Percentiles rank a stretch among this genome's conserved stretches.
Evolutionary conservation across 345 rosid species (phyloP).

Genomic region (Eucalyptus albens): DNA sequence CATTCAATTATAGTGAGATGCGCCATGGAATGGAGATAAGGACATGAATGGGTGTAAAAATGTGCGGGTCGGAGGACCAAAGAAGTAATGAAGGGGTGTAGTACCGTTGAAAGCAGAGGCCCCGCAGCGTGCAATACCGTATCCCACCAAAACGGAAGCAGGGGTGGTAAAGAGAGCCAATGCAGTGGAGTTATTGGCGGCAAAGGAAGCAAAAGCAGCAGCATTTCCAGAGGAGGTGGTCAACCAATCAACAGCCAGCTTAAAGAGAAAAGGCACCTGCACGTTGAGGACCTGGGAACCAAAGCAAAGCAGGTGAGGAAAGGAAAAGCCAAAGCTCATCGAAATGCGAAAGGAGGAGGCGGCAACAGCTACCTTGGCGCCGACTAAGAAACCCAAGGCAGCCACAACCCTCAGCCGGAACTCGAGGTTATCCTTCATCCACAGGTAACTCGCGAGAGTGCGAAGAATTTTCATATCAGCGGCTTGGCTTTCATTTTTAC

Average conservation of each 20-base stretch:
- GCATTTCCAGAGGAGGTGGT: slow-evolving; percentile 44
- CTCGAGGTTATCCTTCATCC: slow-evolving; percentile 84
- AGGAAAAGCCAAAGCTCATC: neutral
- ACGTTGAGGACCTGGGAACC: slow-evolving; percentile 32
- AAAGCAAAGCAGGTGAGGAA: neutral
- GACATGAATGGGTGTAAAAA: neutral
- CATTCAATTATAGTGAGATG: neutral
- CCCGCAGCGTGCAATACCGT: slow-evolving; percentile 80
- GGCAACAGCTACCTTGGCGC: slow-evolving; percentile 45
- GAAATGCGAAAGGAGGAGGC: neutral
- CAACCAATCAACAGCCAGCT: slow-evolving; percentile 91
- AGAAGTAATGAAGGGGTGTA: neutral
- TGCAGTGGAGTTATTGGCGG: slow-evolving; percentile 49
- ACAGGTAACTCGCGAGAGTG: slow-evolving; percentile 65
- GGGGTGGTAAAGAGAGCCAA: slow-evolving; percentile 75
- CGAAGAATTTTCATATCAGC: slow-evolving; percentile 70
- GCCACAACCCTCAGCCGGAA: slow-evolving; percentile 72
- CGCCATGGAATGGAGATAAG: neutral
- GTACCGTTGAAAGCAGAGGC: slow-evolving; percentile 90
- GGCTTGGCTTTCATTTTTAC: neutral
- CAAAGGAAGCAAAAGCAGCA: slow-evolving; percentile 35
- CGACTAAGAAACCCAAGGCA: slow-evolving; percentile 80
- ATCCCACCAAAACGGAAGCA: slow-evolving; percentile 72
- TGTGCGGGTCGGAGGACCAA: neutral
- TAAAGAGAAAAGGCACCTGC: slow-evolving; percentile 93